Percentiles rank a stretch among this genome's conserved stretches.
Evolutionary conservation across 352 stramenopile species (phyloP).

Genomic region (Pythium aphanidermatum): DNA sequence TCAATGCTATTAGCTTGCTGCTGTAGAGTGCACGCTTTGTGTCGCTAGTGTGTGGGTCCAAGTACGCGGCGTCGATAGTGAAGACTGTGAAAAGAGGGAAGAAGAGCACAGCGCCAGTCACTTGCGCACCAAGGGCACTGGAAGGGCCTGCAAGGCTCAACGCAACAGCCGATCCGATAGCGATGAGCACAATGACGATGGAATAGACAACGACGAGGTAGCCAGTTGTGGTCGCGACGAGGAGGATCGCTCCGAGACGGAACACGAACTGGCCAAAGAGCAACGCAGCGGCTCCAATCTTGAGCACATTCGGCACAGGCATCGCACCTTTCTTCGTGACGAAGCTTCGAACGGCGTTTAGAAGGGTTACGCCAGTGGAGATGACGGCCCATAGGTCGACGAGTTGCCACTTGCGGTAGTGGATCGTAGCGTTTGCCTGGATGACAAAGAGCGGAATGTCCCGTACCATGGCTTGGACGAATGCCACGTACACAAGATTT

Average conservation of each 20-base stretch:
- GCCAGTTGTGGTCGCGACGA: constrained; percentile 59
- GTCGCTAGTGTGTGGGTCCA: constrained; percentile 28
- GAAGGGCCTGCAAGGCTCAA: constrained; percentile 39
- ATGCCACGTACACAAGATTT: constrained; percentile 42
- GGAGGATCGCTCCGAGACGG: constrained; percentile 47
- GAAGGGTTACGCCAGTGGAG: constrained; percentile 43
- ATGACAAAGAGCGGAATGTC: constrained; percentile 70
- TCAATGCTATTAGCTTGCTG: constrained; percentile 30
- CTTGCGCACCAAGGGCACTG: constrained; percentile 23
- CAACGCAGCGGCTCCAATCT: constrained; percentile 34
- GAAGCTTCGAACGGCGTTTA: constrained; percentile 35
- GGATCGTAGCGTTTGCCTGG: constrained; percentile 69
- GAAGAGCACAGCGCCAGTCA: constrained; percentile 43
- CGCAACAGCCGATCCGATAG: constrained; percentile 26
- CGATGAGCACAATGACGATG: constrained; percentile 24
- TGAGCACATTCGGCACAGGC: constrained; percentile 20
- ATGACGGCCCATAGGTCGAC: constrained; percentile 54
- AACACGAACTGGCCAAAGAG: constrained; percentile 56
- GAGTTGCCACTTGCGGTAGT: constrained; percentile 74
- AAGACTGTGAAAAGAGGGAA: constrained; percentile 71
- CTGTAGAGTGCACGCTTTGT: constrained; percentile 28
- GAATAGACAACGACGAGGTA: constrained; percentile 33
- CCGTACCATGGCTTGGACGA: constrained; percentile 62
- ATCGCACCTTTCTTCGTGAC: too few species aligned
- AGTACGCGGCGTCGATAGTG: constrained; percentile 38